Evolutionary conservation across 73 alveolate species (phyloP), one percentile per base, ranked within the genome.

Genomic region (Paramecium tetraurelia): DNA sequence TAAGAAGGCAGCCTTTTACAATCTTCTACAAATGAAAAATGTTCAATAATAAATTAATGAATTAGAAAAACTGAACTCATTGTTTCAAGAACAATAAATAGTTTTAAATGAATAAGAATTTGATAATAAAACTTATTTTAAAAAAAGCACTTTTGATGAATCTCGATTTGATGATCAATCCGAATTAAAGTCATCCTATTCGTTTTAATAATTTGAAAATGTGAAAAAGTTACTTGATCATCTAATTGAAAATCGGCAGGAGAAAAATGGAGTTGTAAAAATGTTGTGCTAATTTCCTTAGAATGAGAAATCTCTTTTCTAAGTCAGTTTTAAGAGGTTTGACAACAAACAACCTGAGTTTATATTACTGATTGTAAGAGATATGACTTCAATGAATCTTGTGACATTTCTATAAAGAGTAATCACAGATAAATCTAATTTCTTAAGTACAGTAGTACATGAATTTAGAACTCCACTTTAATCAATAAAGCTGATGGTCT

Each of bases 401-500:
- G 33, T 80, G 10, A 43, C 76, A 2, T 31, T 48, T 18, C 31
- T 41, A 2, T 11, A 80, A 80, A 80, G 57, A 43, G 48, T 18
- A 2, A 41, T 44, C 2, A 10, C 36, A 43, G 90, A 80, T 22
- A 80, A 80, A 80, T 80, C 90, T 12, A 44, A 80, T 14, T 80
- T 80, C 7, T 63, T 80, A 20, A 80, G 90, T 35, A 40, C 70
- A 27, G 70, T 80, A 1, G 90, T 41, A 40, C 90, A 80, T 35
- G 90, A 80, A 48, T 80, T 80, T 48, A 14, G 90, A 24, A 80
- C 76, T 24, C 90, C 90, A 41, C 57, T 80, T 21, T 9, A 48
- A 10, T 80, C 90, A 16, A 80, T 80, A 3, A 80, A 80, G 16
- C n/a, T 80, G 33, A 41, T 80, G 90, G 75, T 80, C 21, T 41